Base-by-base conservation (phyloP, 2,329 filamentous ascomycete genomes). In the Fusarium keratoplasticum region DNA sequence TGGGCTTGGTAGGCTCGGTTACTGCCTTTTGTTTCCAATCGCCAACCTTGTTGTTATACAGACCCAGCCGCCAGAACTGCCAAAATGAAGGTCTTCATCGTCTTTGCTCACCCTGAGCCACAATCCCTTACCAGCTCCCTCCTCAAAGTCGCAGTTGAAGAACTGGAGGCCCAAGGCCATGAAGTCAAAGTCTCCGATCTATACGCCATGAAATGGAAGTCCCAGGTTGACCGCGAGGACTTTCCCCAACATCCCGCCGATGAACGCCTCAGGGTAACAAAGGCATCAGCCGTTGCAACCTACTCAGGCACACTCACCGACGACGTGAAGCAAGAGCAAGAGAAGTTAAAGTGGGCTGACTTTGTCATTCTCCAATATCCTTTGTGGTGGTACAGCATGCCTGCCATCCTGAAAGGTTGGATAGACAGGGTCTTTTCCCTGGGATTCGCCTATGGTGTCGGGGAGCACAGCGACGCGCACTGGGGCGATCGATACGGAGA, bases 401-500 rank as follows among this genome's bases (percentile, higher is more conserved):
- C 71, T 2, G 67, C 67, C 5, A 73, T 73, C 13, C 36, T 73
- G 3, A 73, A 72, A 1, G 71, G 71, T 0, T 73, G 67, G 70
- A 6, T 73, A 16, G 71, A 73, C 6, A 67, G 70, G 36, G 67
- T 73, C 0, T 44, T 50, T 20, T 61, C 71, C 0, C 20, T 67
- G 5, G 71, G 70, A 3, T 73, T 73, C 6, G 67, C 18, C 2
- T 72, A 73, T 22, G 70, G 70, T 18, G 4, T 50, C 2, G 70
- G 70, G 1, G 67, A 72, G 6, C 35, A 65, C 16, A 73, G 18
- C 8, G 67, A 67, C 0, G 50, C 52, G 14, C 66, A 38, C 8
- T 73, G 54, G 58, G 70, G 70, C 4, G 70, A 73, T 20, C 59
- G 70, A 40, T 73, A 67, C n/a, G 71, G 70, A 5, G 71, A 73